Evolutionary conservation across 2,329 filamentous ascomycete genomes (phyloP), one percentile per base, ranked within the genome.

Genomic region (Hypomyces rosellus): DNA sequence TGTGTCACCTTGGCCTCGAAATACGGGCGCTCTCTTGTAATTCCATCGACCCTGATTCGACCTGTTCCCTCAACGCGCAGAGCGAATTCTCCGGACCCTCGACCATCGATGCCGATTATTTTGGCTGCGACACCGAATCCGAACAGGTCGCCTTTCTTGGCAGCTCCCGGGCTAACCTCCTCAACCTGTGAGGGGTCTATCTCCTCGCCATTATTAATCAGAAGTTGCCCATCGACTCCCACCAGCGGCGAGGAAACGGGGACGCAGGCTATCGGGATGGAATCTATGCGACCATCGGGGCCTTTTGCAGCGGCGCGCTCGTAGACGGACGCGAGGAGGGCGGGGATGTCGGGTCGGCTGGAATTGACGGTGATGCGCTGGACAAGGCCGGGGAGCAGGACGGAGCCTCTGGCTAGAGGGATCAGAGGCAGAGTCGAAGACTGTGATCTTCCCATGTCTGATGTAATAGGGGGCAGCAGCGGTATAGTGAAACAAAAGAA

Each of bases 41-140:
- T 63, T 46, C 49, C 57, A 46, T 89, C 85, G 34, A 96, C 71
- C 55, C 81, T 80, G 55, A 96, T 84, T 38, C 93, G 80, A 55
- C 85, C 78, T 15, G 88, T 76, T 14, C 93, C 93, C 66, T 97
- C 90, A 2, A 99, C 89, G 5, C 96, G 77, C 47, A 99, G 70
- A 51, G 84, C 85, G 61, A 96, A 85, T 63, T 96, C 87, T 30
- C 84, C 81, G 11, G 83, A 82, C 43, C 83, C 82, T 50, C 83
- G 80, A 25, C 88, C 87, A 66, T 92, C 87, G 43, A 92, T 84
- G 46, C 85, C 86, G 51, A 84, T 80, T 57, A 92, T 87, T 70
- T 85, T 89, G 34, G 85, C 88, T 22, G 90, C 78, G 4, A 90
- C 89, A 44, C 90, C 93, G 68, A 86, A 92, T 46, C 79, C 78